Percentiles rank a stretch among this genome's conserved stretches.
Evolutionary conservation across 225 moss, liverwort and hornwort species (phyloP).

Genomic region (Physcomitrellopsis africana): DNA sequence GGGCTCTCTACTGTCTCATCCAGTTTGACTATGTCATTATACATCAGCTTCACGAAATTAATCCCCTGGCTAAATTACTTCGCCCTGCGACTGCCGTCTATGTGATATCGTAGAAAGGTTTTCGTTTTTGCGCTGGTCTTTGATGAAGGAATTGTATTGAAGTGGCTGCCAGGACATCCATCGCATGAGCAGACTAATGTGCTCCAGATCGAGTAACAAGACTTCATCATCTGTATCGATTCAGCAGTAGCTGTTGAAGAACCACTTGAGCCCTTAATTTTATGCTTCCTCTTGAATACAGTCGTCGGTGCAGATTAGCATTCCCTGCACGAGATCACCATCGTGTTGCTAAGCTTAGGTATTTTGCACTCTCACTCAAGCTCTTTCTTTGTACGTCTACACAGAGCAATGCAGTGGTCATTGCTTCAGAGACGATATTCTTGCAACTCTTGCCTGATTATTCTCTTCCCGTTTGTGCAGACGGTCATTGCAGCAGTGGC

Average conservation of each 20-base stretch:
- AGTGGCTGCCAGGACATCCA: slow-evolving; percentile 50
- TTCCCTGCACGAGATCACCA: no score
- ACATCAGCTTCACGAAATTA: slow-evolving; percentile 77
- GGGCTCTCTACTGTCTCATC: slow-evolving; percentile 94
- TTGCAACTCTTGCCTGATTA: not conserved
- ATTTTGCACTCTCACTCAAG: no score
- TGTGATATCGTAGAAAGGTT: slow-evolving; percentile 97
- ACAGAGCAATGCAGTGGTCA: not conserved
- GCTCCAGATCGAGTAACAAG: slow-evolving; percentile 73
- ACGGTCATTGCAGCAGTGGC: slow-evolving; percentile 93
- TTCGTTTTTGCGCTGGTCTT: slow-evolving; percentile 83
- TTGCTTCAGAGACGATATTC: not conserved
- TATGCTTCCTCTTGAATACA: no score
- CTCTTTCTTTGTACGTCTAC: not conserved
- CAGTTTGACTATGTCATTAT: slow-evolving; percentile 88
- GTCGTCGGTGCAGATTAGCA: not conserved
- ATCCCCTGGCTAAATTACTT: slow-evolving; percentile 85
- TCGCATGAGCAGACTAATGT: slow-evolving; percentile 31
- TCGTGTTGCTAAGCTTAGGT: no score
- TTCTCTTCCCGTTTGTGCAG: slow-evolving; percentile 34
- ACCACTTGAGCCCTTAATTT: not conserved
- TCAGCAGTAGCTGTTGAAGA: not conserved
- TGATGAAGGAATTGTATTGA: slow-evolving; percentile 47
- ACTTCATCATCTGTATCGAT: slow-evolving; percentile 85
- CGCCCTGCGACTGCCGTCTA: slow-evolving; percentile 96